These are phyloP conservation scores for Coffea eugenioides DNA, from an alignment of 257 asterid species.

Conservation along the genomic window DNA sequence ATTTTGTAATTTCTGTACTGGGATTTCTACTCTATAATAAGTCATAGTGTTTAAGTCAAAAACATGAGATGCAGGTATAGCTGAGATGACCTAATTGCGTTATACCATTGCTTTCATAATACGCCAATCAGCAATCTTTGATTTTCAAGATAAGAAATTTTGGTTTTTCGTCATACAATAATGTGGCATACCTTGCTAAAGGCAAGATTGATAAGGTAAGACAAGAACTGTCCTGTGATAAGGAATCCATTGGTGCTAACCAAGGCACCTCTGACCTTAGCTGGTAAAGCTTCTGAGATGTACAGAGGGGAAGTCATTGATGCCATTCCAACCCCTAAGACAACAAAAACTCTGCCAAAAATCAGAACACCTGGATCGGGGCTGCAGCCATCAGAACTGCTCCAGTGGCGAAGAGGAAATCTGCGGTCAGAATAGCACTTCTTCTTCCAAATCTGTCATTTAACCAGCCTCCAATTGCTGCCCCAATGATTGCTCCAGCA, in stretches of 20 bases:
- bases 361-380: slow-evolving; percentile 36
- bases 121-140: neutral
- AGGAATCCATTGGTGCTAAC: slow-evolving; percentile 9
- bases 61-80: slow-evolving; percentile 22
- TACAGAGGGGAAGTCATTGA: slow-evolving; percentile 12
- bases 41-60: slow-evolving; percentile 25
- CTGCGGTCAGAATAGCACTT: slow-evolving; percentile 35
- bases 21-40: too few species aligned
- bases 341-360: slow-evolving; percentile 41
- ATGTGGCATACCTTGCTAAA: slow-evolving; percentile 37
- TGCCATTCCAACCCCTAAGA: slow-evolving; percentile 1
- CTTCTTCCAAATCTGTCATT: slow-evolving; percentile 44
- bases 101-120: too few species aligned
- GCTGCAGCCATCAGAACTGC: slow-evolving; percentile 14
- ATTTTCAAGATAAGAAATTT: neutral
- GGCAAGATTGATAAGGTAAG: slow-evolving; percentile 48
- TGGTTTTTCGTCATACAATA: neutral
- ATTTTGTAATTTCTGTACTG: too few species aligned
- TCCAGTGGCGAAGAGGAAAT: slow-evolving; percentile 43
- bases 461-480: slow-evolving; percentile 50
- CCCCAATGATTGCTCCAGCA: slow-evolving; percentile 61
- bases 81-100: too few species aligned
- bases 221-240: slow-evolving; percentile 47
- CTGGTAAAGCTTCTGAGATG: slow-evolving; percentile 50
- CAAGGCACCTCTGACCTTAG: slow-evolving; percentile 49